Evolutionary conservation across 1,139 yeast species (phyloP).

Genomic region (Nakaseomyces delphensis): DNA sequence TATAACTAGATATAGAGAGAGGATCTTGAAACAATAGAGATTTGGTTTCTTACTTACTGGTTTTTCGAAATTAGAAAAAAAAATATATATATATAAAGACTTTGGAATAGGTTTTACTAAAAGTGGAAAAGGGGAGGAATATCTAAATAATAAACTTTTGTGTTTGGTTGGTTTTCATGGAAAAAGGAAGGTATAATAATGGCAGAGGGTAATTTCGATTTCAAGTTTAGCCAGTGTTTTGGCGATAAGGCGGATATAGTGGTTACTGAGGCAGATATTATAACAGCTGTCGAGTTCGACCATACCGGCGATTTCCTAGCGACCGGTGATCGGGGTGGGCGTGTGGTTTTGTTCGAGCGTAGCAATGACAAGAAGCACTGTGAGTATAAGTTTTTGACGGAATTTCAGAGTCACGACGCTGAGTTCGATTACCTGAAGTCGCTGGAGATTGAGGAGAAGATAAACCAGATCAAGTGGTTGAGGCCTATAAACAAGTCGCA

Average conservation of each 20-base stretch:
- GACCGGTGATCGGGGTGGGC: slow-evolving; percentile 97
- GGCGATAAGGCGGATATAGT: slow-evolving; percentile 98
- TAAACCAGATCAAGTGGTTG: slow-evolving; percentile 96
- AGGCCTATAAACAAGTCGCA: slow-evolving; percentile 81
- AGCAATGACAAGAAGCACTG: slow-evolving; percentile 55
- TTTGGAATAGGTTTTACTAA: too few species aligned
- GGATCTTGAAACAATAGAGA: too few species aligned
- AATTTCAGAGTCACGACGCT: slow-evolving; percentile 97
- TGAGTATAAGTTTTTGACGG: slow-evolving; percentile 92
- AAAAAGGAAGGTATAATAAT: slow-evolving; percentile 6
- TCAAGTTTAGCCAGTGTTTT: slow-evolving; percentile 80
- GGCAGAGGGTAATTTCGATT: slow-evolving; percentile 27
- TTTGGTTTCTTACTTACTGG: too few species aligned
- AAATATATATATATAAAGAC: too few species aligned
- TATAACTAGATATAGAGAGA: too few species aligned
- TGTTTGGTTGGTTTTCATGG: too few species aligned
- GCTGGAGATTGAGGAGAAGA: slow-evolving; percentile 94
- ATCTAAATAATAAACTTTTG: too few species aligned
- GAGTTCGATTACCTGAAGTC: slow-evolving; percentile 96
- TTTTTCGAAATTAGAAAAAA: too few species aligned
- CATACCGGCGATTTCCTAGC: slow-evolving; percentile 92
- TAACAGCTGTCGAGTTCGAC: slow-evolving; percentile 94
- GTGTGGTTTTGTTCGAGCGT: slow-evolving; percentile 92
- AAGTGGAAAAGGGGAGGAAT: too few species aligned
- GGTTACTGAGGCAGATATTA: slow-evolving; percentile 95